These are phyloP conservation scores for Rhodofomes roseus DNA, from an alignment of 1,284 basidiomycete genomes.

Conservation along the genomic window DNA sequence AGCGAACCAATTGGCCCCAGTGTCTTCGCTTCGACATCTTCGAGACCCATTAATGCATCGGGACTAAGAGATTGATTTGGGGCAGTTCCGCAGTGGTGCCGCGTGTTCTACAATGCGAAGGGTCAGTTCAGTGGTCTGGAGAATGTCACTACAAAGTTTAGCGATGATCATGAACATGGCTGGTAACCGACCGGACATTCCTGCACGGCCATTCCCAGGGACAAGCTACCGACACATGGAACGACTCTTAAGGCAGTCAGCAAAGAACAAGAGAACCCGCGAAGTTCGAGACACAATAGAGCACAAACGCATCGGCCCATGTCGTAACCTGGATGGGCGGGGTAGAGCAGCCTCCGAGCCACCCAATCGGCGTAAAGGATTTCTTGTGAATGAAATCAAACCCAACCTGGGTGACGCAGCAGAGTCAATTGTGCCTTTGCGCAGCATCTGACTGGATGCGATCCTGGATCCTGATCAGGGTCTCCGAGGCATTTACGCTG, in stretches of 20 bases:
- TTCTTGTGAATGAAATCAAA: neutral
- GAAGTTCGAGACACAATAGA: neutral
- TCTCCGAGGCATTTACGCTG: neutral
- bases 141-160: too few relatives aligned
- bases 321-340: neutral
- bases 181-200: too few relatives aligned
- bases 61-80: neutral
- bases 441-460: neutral
- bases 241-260: too few relatives aligned
- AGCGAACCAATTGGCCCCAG: neutral
- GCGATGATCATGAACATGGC: too few relatives aligned
- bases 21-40: neutral
- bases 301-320: neutral
- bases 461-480: too few relatives aligned
- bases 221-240: neutral
- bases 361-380: neutral
- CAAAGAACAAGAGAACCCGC: neutral
- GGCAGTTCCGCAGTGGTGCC: too few relatives aligned
- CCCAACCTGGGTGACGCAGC: neutral
- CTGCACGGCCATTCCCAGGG: neutral
- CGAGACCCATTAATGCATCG: neutral
- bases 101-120: neutral
- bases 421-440: neutral
- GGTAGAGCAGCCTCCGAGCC: neutral
- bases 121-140: too few relatives aligned